Evolutionary conservation across 805 yeast species (phyloP), one percentile per base, ranked within the genome.

Genomic region (Yamadazyma olivae): DNA sequence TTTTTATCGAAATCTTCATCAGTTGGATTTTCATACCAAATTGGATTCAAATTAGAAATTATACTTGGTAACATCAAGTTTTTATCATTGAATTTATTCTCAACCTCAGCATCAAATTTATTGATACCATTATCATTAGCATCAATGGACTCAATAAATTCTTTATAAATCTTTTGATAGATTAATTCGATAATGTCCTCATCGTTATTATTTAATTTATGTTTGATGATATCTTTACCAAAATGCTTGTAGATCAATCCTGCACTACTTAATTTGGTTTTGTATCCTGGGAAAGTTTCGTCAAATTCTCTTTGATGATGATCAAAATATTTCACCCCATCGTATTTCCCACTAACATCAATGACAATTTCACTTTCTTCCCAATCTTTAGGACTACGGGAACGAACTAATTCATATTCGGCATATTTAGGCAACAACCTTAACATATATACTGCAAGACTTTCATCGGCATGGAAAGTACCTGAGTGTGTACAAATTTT

Each of bases 401-500:
- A 84, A 58, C 99, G 80, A 15, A 86, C 76, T 15, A 93, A 70
- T 35, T 69, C 71, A 15, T 95, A 81, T 40, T 78, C 69, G 31
- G 74, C 54, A 59, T 61, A 93, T 56, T 74, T 70, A 6, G 95
- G 93, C 31, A 91, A 64, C 14, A 78, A 65, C 47, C 75, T 77
- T 38, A 93, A 67, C 83, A 93, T 79, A 59, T 74, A 90, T 3
- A 91, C 96, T 2, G 98, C 99, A 34, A 93, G 72, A 8, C 95
- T 81, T 60, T 93, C 99, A 59, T 93, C 99, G 8, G 98, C 98
- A 56, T 93, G 99, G 71, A 93, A 93, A 0, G 89, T 75, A 6
- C 99, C 99, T 32, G 90, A 83, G 52, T 85, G 95, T 9, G 96
- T 90, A 54, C 96, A 91, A 39, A 90, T 85, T 52, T 77, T 79